phyloP scores from a whole-genome alignment of 164 flowering plant genomes.

The Vitis amurensis region DNA sequence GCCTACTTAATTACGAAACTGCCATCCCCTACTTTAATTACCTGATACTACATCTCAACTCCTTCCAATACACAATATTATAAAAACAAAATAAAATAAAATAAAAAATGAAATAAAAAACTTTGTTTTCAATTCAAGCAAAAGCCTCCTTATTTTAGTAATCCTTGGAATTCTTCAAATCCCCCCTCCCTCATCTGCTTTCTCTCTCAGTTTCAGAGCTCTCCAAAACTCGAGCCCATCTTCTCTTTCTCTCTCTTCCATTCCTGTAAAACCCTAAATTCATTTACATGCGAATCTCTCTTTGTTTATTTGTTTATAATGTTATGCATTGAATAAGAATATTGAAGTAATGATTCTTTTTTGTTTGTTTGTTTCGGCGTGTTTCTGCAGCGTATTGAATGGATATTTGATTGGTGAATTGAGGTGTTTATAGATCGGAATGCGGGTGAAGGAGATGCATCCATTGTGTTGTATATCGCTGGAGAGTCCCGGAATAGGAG shows the following conservation, averaged over 20 bases:
- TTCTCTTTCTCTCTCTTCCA: conserved; percentile 5
- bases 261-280: conserved; percentile 1
- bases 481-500: conserved; percentile 51
- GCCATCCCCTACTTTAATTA: no score
- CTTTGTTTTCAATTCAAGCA: no score
- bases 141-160: background rate
- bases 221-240: conserved; percentile 4
- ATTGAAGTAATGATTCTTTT: background rate
- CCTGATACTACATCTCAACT: no score
- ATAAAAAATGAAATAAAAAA: no score
- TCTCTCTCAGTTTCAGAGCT: conserved; percentile 40
- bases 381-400: background rate
- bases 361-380: background rate
- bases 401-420: conserved; percentile 13
- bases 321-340: no score
- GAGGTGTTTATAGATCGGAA: conserved; percentile 16
- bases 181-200: conserved; percentile 2
- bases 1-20: no score
- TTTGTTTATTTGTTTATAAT: background rate
- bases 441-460: conserved; percentile 86
- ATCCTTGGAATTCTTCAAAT: background rate
- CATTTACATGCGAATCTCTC: background rate
- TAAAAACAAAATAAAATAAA: no score
- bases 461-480: conserved; percentile 82
- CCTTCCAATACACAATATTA: no score